Evolutionary conservation across 371 early-diverging fungal genomes (phyloP).

Genomic region (Rhizopus delemar): DNA sequence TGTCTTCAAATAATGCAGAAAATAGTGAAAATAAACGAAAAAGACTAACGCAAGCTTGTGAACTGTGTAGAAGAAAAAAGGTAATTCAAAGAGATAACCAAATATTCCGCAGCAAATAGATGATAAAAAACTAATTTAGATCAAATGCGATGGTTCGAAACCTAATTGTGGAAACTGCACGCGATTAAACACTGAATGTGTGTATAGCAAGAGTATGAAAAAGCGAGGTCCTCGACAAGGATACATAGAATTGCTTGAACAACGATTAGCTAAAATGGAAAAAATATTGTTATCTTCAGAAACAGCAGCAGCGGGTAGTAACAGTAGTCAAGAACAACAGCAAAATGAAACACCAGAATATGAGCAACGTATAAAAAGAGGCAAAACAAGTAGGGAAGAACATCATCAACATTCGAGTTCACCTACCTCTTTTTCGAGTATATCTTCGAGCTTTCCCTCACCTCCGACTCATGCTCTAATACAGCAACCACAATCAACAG

Average conservation of each 20-base stretch:
- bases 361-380: constrained; percentile 6
- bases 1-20: not conserved
- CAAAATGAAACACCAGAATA: constrained; percentile 3
- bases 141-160: constrained; percentile 79
- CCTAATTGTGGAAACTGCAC: constrained; percentile 80
- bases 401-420: constrained; percentile 6
- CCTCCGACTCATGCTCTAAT: constrained; percentile 7
- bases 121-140: constrained; percentile 28
- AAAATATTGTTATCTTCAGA: constrained; percentile 48
- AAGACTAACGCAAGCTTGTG: constrained; percentile 81
- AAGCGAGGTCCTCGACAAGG: constrained; percentile 82
- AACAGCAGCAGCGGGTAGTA: not conserved
- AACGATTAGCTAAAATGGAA: constrained; percentile 73
- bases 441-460: constrained; percentile 18
- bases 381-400: constrained; percentile 8
- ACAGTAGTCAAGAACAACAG: constrained; percentile 2
- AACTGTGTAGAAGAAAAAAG: constrained; percentile 78
- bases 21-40: constrained; percentile 54
- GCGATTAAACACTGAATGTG: constrained; percentile 62
- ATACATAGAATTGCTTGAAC: constrained; percentile 75
- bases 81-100: constrained; percentile 33
- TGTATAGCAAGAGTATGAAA: constrained; percentile 71
- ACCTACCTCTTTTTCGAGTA: constrained; percentile 22
- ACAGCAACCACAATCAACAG: not conserved
- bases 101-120: constrained; percentile 13